Evolutionary conservation across 1,284 basidiomycete genomes (phyloP).

Genomic region (Cerrena zonata): DNA sequence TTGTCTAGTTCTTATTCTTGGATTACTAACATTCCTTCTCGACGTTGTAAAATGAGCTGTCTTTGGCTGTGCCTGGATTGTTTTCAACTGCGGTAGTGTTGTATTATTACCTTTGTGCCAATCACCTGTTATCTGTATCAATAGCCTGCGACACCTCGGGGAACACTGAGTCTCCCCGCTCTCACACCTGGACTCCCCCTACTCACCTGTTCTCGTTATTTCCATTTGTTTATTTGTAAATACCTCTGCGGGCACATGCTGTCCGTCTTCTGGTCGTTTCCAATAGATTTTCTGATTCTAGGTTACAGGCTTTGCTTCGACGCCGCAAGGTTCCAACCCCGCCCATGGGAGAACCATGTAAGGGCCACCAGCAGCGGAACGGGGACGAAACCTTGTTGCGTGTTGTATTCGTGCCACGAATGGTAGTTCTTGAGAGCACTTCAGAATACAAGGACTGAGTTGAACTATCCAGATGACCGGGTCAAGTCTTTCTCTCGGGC

Average conservation of each 20-base stretch:
- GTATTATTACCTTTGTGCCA: constrained; percentile 7
- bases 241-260: constrained; percentile 3
- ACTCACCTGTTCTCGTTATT: constrained; percentile 9
- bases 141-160: constrained; percentile 3
- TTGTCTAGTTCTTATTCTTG: background rate
- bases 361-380: background rate
- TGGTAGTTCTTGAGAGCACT: constrained; percentile 10
- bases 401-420: constrained; percentile 5
- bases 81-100: background rate
- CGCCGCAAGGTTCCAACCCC: constrained; percentile 4
- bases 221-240: constrained; percentile 13
- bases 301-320: background rate
- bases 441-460: background rate
- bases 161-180: constrained; percentile 4
- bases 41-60: background rate
- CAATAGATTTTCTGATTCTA: constrained; percentile 6
- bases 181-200: background rate
- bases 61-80: background rate
- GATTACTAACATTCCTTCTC: background rate
- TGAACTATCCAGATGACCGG: background rate
- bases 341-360: constrained; percentile 3
- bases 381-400: background rate
- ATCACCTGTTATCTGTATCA: constrained; percentile 9
- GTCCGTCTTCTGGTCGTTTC: background rate
- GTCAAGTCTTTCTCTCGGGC: background rate